Evolutionary conservation across 306 rosid species (phyloP).

Genomic region (Medicago ruthenica): DNA sequence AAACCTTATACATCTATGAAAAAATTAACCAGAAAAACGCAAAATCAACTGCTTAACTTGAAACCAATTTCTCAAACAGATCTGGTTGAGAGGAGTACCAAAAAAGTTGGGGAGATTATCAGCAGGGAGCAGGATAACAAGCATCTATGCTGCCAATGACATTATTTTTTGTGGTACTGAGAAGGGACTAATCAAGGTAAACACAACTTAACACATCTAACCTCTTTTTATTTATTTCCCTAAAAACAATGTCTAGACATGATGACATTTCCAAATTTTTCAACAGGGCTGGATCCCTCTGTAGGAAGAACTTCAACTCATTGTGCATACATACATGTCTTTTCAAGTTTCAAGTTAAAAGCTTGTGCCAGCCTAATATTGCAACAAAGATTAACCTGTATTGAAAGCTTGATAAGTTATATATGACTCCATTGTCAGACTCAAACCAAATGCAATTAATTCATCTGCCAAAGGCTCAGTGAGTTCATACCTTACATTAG

Average conservation of each 20-base stretch:
- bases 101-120: constrained; percentile 77
- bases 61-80: constrained; percentile 50
- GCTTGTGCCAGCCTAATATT: constrained; percentile 20
- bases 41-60: constrained; percentile 38
- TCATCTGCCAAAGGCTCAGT: too few species aligned
- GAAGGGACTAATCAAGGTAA: constrained; percentile 70
- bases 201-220: constrained; percentile 9
- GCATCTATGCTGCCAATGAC: constrained; percentile 74
- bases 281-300: constrained; percentile 87
- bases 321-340: constrained; percentile 13
- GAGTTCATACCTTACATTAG: not conserved
- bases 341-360: constrained; percentile 19
- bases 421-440: not conserved
- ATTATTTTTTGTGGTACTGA: constrained; percentile 80
- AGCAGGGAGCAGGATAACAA: constrained; percentile 82
- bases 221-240: not conserved
- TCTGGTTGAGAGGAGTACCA: constrained; percentile 73
- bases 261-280: constrained; percentile 16
- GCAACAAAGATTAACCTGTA: constrained; percentile 26
- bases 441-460: too few species aligned
- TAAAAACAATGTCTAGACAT: not conserved
- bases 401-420: constrained; percentile 18
- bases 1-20: not conserved
- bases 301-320: constrained; percentile 50
- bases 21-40: not conserved